A percentile compares a stretch with the other conserved stretches of the same genome.
phyloP scores from a whole-genome alignment of 208 protist species.

The Crithidia brevicula region DNA sequence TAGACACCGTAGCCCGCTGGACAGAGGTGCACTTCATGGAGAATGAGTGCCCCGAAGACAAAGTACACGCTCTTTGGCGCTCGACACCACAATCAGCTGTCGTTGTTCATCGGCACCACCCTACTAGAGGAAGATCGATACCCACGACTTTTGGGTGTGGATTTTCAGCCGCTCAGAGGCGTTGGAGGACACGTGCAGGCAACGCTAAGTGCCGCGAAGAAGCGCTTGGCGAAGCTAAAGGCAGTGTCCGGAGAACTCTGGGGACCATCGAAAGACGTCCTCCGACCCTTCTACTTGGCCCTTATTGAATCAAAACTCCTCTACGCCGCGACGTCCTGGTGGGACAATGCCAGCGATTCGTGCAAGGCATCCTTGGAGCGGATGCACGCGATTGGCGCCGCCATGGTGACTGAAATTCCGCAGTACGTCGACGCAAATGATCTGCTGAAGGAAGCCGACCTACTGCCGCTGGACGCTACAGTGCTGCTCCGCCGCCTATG shows the following conservation, averaged over 20 bases:
- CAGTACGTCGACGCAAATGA: too few species aligned
- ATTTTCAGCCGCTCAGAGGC: not conserved
- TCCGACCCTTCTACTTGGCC: not conserved
- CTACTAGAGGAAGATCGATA: not conserved
- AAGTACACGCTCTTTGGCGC: constrained; percentile 23
- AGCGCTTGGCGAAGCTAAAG: not conserved
- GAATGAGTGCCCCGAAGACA: constrained; percentile 12
- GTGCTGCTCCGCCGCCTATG: too few species aligned
- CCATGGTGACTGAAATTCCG: too few species aligned
- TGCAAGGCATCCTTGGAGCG: too few species aligned
- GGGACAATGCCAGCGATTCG: too few species aligned
- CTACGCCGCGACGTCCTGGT: not conserved
- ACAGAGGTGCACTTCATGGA: constrained; percentile 18
- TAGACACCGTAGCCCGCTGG: not conserved
- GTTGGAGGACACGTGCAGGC: not conserved
- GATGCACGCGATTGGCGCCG: too few species aligned
- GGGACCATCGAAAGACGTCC: not conserved
- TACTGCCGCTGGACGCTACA: too few species aligned
- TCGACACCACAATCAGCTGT: not conserved
- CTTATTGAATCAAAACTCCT: not conserved
- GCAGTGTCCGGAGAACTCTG: not conserved
- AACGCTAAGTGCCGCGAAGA: not conserved
- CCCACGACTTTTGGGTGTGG: not conserved
- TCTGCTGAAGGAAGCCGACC: too few species aligned
- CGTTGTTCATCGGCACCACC: not conserved